Percentiles rank a stretch among this genome's conserved stretches.
Conservation (phyloP, 2,329 filamentous ascomycete genomes). For the Bipolaris sorokiniana region DNA sequence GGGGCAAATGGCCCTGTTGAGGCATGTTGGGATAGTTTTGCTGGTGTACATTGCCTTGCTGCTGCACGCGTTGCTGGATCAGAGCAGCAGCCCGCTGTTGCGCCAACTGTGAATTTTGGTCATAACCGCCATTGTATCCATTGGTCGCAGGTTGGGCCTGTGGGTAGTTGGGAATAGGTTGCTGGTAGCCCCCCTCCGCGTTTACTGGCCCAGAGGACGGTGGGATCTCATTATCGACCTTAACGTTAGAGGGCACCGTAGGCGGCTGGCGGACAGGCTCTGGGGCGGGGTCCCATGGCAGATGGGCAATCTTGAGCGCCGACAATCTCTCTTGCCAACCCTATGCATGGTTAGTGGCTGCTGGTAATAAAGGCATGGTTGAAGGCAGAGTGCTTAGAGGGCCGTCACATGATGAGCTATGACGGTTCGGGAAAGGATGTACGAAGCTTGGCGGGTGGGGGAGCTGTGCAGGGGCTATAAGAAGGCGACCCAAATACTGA, state of each 20-base stretch:
- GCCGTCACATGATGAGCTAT: constrained; percentile 47
- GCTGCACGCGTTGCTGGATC: constrained; percentile 48
- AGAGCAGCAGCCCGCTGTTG: constrained; percentile 61
- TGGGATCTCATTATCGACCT: constrained; percentile 42
- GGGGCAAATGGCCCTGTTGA: constrained; percentile 32
- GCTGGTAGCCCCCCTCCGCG: constrained; percentile 52
- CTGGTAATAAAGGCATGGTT: constrained; percentile 7
- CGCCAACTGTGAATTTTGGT: constrained; percentile 55
- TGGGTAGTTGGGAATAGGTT: constrained; percentile 37
- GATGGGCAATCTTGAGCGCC: constrained; percentile 80
- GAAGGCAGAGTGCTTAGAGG: constrained; percentile 12
- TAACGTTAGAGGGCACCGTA: constrained; percentile 52
- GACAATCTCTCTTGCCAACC: constrained; percentile 94
- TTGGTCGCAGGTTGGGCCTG: constrained; percentile 41
- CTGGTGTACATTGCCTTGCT: constrained; percentile 35
- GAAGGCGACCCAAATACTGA: constrained; percentile 54
- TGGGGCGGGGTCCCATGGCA: constrained; percentile 87
- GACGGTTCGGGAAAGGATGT: constrained; percentile 42
- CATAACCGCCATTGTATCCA: constrained; percentile 38
- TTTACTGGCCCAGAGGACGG: constrained; percentile 56
- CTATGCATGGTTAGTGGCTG: constrained; percentile 55
- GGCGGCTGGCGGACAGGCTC: constrained; percentile 59
- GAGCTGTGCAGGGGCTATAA: constrained; percentile 54
- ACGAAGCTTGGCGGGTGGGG: constrained; percentile 45
- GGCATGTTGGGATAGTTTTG: constrained; percentile 28